Percentiles rank a stretch among this genome's conserved stretches.
These are phyloP conservation scores for Citrus unshiu DNA, from an alignment of 345 rosid genomes.

Conservation along the genomic window DNA sequence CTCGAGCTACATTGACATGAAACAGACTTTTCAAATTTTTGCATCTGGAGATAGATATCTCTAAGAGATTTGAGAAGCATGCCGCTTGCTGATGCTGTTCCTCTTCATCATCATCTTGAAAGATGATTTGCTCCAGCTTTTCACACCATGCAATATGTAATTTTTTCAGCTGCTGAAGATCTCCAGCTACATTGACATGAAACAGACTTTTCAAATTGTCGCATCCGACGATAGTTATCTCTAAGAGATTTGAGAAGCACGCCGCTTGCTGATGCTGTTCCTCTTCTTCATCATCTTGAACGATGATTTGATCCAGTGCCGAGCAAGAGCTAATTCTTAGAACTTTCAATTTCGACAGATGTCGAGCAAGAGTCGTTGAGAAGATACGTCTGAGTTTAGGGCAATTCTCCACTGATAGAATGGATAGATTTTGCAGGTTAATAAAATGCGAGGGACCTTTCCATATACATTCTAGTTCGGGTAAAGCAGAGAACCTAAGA, in stretches of 20 bases:
- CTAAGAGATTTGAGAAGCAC: not conserved
- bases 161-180: not conserved
- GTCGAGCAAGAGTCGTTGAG: not conserved
- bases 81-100: no score
- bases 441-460: not conserved
- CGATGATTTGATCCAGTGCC: not conserved
- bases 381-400: not conserved
- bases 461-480: not conserved
- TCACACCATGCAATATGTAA: no score
- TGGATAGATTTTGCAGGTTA: not conserved
- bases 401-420: fast-evolving
- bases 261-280: no score
- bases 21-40: not conserved
- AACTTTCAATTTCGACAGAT: not conserved
- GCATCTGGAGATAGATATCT: fast-evolving
- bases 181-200: not conserved
- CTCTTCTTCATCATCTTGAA: not conserved
- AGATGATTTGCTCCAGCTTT: not conserved
- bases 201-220: not conserved
- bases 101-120: not conserved
- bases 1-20: not conserved
- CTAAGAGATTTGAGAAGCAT: not conserved
- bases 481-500: fast-evolving
- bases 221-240: fast-evolving
- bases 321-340: fast-evolving